Evolutionary conservation across 2,329 filamentous ascomycete genomes (phyloP).

Genomic region (Xylaria sp.): DNA sequence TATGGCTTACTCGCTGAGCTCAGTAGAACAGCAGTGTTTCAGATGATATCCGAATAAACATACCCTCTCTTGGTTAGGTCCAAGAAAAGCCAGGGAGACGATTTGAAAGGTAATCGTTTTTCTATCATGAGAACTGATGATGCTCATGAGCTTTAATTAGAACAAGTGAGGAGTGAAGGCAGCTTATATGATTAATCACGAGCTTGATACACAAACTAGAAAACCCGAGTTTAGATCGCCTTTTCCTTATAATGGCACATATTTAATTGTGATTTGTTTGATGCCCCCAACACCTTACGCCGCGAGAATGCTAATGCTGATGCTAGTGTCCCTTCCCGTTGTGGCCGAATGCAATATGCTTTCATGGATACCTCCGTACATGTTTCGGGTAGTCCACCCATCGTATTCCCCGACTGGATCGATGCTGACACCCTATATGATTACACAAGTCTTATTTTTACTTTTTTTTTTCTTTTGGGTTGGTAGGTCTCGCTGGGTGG

Average conservation of each 20-base stretch:
- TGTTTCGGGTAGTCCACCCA: constrained; percentile 10
- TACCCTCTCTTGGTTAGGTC: neutral
- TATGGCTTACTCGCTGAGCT: too few relatives aligned
- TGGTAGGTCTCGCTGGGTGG: neutral
- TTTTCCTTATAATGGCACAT: neutral
- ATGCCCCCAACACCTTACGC: constrained; percentile 34
- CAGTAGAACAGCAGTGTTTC: too few relatives aligned
- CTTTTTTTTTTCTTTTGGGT: constrained; percentile 4
- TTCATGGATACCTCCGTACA: constrained; percentile 25
- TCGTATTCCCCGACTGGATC: constrained; percentile 8
- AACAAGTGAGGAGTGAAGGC: neutral
- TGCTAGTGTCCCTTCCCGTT: constrained; percentile 26
- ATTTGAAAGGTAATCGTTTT: neutral
- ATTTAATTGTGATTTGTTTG: constrained; percentile 24
- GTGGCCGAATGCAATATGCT: constrained; percentile 24
- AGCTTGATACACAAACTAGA: neutral
- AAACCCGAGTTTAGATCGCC: neutral
- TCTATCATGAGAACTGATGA: neutral
- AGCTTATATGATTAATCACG: neutral
- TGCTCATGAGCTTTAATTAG: neutral
- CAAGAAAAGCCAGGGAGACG: neutral
- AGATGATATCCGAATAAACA: too few relatives aligned
- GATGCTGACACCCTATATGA: constrained; percentile 19
- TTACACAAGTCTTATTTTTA: constrained; percentile 10
- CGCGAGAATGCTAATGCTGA: constrained; percentile 35